These are phyloP conservation scores for Neofusicoccum laricinum DNA, from an alignment of 2,329 filamentous ascomycete genomes.

Conservation along the genomic window DNA sequence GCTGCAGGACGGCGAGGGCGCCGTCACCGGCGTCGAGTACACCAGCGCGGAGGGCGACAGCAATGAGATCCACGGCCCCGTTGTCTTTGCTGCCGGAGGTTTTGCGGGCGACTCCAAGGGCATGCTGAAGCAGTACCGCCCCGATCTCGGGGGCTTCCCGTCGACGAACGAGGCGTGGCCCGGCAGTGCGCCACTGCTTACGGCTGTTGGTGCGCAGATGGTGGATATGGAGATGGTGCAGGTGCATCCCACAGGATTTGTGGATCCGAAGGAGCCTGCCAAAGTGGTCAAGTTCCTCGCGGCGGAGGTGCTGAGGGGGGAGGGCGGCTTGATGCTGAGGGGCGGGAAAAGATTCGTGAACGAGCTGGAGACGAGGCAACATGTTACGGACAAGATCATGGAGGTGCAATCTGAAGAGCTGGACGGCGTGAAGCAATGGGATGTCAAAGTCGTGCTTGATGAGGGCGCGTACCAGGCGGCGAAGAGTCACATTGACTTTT, in stretches of 20 bases:
- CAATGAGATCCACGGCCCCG: conserved; percentile 46
- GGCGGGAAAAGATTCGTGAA: conserved; percentile 59
- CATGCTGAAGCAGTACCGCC: conserved; percentile 54
- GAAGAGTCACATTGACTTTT: conserved; percentile 60
- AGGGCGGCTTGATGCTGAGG: conserved; percentile 57
- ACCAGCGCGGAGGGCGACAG: conserved; percentile 28
- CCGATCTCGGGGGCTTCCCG: conserved; percentile 58
- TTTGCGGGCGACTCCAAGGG: conserved; percentile 62
- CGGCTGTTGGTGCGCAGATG: conserved; percentile 38
- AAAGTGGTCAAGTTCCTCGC: conserved; percentile 60
- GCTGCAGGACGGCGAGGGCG: not conserved
- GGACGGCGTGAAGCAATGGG: conserved; percentile 51
- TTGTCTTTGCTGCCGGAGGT: conserved; percentile 61
- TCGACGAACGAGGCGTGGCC: conserved; percentile 62
- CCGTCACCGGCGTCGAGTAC: conserved; percentile 55
- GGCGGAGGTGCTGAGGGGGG: conserved; percentile 61
- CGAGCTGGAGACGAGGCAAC: conserved; percentile 59
- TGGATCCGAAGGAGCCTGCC: conserved; percentile 50
- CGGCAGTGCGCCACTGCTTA: conserved; percentile 49
- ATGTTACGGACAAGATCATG: conserved; percentile 55
- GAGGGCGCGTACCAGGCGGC: conserved; percentile 54
- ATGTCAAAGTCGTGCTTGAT: conserved; percentile 58
- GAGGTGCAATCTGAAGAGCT: conserved; percentile 25
- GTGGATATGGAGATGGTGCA: conserved; percentile 55
- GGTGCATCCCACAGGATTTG: conserved; percentile 63